These are phyloP conservation scores for Cordyceps javanica DNA, from an alignment of 2,329 filamentous ascomycete species.

Conservation along the genomic window DNA sequence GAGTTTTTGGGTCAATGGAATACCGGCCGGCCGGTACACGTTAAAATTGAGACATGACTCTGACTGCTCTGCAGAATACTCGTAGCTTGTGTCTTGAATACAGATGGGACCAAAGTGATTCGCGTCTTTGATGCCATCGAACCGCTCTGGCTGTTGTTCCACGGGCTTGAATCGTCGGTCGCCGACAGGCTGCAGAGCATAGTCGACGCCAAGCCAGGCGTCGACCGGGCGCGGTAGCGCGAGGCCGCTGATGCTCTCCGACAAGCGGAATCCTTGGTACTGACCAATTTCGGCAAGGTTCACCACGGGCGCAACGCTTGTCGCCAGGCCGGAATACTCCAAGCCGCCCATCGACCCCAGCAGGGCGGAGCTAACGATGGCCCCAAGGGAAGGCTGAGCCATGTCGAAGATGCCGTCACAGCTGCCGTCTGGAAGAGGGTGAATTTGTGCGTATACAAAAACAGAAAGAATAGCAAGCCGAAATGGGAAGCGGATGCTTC, in stretches of 20 bases:
- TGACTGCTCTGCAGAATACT: constrained; percentile 20
- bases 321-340: background rate
- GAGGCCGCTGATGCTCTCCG: constrained; percentile 25
- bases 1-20: constrained; percentile 29
- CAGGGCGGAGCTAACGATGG: constrained; percentile 3
- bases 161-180: constrained; percentile 34
- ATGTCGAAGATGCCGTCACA: background rate
- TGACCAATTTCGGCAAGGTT: background rate
- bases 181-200: constrained; percentile 35
- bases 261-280: background rate
- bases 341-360: background rate
- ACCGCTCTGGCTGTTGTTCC: constrained; percentile 30
- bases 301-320: background rate
- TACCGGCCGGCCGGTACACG: constrained; percentile 26
- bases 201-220: constrained; percentile 43
- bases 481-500: too few relatives aligned
- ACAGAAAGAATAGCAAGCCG: too few relatives aligned
- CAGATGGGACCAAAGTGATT: constrained; percentile 35
- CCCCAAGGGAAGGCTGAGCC: background rate
- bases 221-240: constrained; percentile 31
- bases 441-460: too few relatives aligned
- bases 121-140: constrained; percentile 33
- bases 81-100: constrained; percentile 29
- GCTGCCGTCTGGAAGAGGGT: too few relatives aligned
- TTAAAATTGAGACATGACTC: constrained; percentile 36